Evolutionary conservation across 2,329 filamentous ascomycete species (phyloP).

Genomic region (Bertia moriformis): DNA sequence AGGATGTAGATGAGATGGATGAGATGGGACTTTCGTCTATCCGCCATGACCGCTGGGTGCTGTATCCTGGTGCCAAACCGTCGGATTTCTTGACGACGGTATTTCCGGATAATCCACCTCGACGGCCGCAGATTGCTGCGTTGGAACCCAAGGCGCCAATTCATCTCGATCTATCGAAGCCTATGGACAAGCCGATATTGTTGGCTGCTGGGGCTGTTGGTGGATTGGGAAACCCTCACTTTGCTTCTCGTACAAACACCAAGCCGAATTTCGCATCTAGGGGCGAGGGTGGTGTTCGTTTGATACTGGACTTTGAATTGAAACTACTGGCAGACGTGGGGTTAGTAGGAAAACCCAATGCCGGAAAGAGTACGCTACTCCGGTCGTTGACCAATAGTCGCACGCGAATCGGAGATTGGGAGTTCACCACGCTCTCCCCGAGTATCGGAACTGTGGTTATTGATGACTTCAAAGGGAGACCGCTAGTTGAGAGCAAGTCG

Average conservation of each 20-base stretch:
- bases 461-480: slow-evolving; percentile 27
- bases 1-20: not conserved
- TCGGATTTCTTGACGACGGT: not conserved
- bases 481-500: slow-evolving; percentile 19
- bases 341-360: slow-evolving; percentile 54
- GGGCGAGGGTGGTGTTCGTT: slow-evolving; percentile 43
- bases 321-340: slow-evolving; percentile 57
- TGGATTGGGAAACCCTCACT: slow-evolving; percentile 53
- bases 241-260: slow-evolving; percentile 35
- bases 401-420: slow-evolving; percentile 53
- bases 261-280: slow-evolving; percentile 50
- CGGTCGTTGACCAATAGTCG: slow-evolving; percentile 48
- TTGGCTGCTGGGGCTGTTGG: slow-evolving; percentile 50
- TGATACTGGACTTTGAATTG: slow-evolving; percentile 49
- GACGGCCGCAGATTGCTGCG: not conserved
- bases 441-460: slow-evolving; percentile 56
- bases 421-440: slow-evolving; percentile 55
- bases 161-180: slow-evolving; percentile 13
- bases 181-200: slow-evolving; percentile 48
- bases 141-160: slow-evolving; percentile 1
- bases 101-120: not conserved
- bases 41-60: slow-evolving; percentile 1
- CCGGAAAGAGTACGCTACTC: slow-evolving; percentile 53
- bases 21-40: not conserved
- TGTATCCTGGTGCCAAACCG: not conserved